phyloP scores from a whole-genome alignment of 2,329 filamentous ascomycete genomes.

The Penicillium rolfsii region DNA sequence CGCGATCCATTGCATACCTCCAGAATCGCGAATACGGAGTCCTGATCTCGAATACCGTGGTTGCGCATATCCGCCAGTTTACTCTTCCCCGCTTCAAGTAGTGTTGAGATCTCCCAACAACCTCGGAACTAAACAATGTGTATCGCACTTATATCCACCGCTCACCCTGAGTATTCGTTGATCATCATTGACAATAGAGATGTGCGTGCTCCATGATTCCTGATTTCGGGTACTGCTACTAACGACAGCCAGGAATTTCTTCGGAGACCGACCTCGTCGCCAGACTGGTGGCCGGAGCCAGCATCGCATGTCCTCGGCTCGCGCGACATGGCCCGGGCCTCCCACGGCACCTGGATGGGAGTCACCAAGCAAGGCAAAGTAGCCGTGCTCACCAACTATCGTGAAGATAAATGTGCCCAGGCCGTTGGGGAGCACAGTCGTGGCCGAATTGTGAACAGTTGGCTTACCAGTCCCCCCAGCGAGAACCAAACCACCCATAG shows the following conservation, averaged over 20 bases:
- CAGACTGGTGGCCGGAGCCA: constrained; percentile 63
- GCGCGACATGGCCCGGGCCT: constrained; percentile 62
- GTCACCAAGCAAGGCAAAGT: constrained; percentile 64
- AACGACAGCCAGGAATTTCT: constrained; percentile 60
- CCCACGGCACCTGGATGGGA: constrained; percentile 67
- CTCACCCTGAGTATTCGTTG: constrained; percentile 73
- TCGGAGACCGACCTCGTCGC: constrained; percentile 61
- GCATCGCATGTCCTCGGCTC: constrained; percentile 61
- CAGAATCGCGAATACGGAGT: not conserved
- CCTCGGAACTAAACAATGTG: constrained; percentile 65
- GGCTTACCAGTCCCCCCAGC: constrained; percentile 53
- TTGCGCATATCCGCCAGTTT: not conserved
- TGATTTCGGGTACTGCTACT: not conserved
- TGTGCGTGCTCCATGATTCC: constrained; percentile 43
- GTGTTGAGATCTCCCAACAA: constrained; percentile 37
- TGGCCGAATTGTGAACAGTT: constrained; percentile 64
- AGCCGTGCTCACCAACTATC: constrained; percentile 67
- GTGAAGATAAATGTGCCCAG: constrained; percentile 55
- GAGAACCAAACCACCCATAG: constrained; percentile 49
- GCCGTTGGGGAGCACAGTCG: constrained; percentile 56
- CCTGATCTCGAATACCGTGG: not conserved
- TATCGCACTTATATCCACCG: constrained; percentile 74
- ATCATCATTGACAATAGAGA: constrained; percentile 80
- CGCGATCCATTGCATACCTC: not conserved
- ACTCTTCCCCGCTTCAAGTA: constrained; percentile 12